Evolutionary conservation across 768 basidiomycete species (phyloP), one percentile per base, ranked within the genome.

Genomic region (Lactarius trivialis): DNA sequence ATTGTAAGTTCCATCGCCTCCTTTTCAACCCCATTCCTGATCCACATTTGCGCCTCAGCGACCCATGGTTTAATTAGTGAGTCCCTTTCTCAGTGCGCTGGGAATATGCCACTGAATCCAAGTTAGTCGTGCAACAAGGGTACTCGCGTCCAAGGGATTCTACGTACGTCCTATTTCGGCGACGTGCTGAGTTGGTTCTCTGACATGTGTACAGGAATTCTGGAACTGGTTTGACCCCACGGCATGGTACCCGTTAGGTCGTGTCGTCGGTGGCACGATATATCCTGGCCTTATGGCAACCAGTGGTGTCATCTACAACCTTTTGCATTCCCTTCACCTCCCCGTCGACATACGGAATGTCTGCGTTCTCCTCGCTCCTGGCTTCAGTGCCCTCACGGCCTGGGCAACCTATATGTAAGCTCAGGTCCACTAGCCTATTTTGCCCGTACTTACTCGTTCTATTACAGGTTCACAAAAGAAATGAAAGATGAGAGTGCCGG

Each of bases 191-290:
- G 5, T 58, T 24, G 36, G 32, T 55, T 51, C 58, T 24, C 36
- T 64, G 52, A 30, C 58, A 68, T 48, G 68, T 49, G 57, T 36
- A 41, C n/a, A 63, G 93, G 96, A 91, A 85, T 98, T 99, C 77
- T 99, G 97, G 97, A 99, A 99, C 72, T 99, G 97, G 97, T 99
- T 99, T 72, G 97, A 99, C 75, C 95, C 95, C 24, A 97, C 96
- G 4, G 96, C 96, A 68, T 99, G 97, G 97, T 98, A 99, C 70
- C 97, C 97, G 12, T 85, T 99, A 0, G 97, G 97, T 50, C 93
- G 97, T 70, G 94, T 97, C 55, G 97, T 98, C 49, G 97, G 97
- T 56, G 96, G 96, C 55, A 99, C 97, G 15, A 91, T 99, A 69
- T 99, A 98, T 72, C 97, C 97, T 19, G 97, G 97, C 65, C 78